phyloP scores from a whole-genome alignment of 1,284 basidiomycete species.

The Apiotrichum montevideense region DNA sequence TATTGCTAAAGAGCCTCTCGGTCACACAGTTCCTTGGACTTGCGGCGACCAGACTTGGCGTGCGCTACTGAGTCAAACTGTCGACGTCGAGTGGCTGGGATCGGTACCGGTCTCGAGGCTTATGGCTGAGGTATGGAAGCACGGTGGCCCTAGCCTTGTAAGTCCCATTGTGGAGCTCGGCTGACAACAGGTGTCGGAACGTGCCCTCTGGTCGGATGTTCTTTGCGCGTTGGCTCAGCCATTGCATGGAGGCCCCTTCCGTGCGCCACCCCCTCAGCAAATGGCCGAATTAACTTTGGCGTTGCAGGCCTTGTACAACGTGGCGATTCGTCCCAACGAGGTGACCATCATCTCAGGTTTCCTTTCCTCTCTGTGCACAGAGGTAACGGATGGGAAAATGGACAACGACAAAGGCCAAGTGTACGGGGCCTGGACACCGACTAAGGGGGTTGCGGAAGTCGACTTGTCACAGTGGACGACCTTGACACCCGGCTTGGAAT shows the following conservation, averaged over 20 bases:
- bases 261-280: slow-evolving; percentile 8
- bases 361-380: slow-evolving; percentile 22
- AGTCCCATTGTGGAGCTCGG: slow-evolving; percentile 8
- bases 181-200: slow-evolving; percentile 27
- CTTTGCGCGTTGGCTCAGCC: slow-evolving; percentile 31
- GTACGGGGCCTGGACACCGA: slow-evolving; percentile 36
- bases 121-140: slow-evolving; percentile 39
- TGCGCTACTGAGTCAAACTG: slow-evolving; percentile 28
- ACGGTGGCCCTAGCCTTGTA: slow-evolving; percentile 37
- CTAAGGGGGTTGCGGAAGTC: slow-evolving; percentile 20
- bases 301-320: slow-evolving; percentile 37
- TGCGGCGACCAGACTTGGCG: slow-evolving; percentile 8
- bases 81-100: slow-evolving; percentile 39
- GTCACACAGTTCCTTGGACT: not conserved
- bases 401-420: slow-evolving; percentile 13
- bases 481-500: slow-evolving; percentile 34
- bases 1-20: not conserved
- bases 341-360: slow-evolving; percentile 37
- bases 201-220: slow-evolving; percentile 37
- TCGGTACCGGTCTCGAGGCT: slow-evolving; percentile 28
- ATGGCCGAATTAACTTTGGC: slow-evolving; percentile 29
- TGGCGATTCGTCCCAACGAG: slow-evolving; percentile 38
- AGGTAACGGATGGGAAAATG: not conserved
- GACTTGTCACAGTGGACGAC: slow-evolving; percentile 40
- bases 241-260: not conserved